phyloP scores from a whole-genome alignment of 2,329 filamentous ascomycete genomes.

The Cadophora malorum region DNA sequence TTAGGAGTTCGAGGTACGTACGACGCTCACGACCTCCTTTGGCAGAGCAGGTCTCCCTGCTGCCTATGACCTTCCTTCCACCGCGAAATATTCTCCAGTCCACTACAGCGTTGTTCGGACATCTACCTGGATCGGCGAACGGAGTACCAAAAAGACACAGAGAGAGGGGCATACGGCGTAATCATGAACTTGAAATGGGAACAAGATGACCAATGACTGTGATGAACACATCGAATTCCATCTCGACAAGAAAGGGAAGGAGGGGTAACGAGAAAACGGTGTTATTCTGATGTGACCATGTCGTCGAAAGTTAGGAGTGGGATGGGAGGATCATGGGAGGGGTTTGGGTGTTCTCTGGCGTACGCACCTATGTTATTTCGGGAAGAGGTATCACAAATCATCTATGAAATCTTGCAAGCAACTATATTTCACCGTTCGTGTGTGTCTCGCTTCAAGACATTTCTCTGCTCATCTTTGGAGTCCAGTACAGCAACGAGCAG shows the following conservation, averaged over 20 bases:
- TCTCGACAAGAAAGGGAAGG: slow-evolving; percentile 15
- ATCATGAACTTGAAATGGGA: slow-evolving; percentile 25
- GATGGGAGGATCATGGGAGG: slow-evolving; percentile 16
- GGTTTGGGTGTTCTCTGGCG: slow-evolving; percentile 17
- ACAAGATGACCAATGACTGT: slow-evolving; percentile 11
- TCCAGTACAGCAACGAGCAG: neutral
- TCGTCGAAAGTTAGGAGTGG: slow-evolving; percentile 2
- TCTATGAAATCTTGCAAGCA: slow-evolving; percentile 11
- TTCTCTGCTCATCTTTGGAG: neutral
- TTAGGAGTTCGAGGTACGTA: slow-evolving; percentile 28
- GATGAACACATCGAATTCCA: slow-evolving; percentile 18
- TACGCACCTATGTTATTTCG: slow-evolving; percentile 7
- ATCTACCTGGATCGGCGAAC: slow-evolving; percentile 43
- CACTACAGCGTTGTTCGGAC: slow-evolving; percentile 39
- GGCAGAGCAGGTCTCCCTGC: slow-evolving; percentile 24
- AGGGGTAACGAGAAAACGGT: slow-evolving; percentile 11
- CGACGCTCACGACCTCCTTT: slow-evolving; percentile 37
- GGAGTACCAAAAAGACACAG: slow-evolving; percentile 43
- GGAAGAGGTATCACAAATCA: slow-evolving; percentile 16
- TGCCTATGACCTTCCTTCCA: slow-evolving; percentile 28
- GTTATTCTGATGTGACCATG: slow-evolving; percentile 17
- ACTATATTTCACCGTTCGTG: neutral
- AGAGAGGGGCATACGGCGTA: slow-evolving; percentile 42
- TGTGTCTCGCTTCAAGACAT: neutral
- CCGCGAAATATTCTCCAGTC: slow-evolving; percentile 32